phyloP scores from a whole-genome alignment of 2,329 filamentous ascomycete species.

The Cladosporium phlei region DNA sequence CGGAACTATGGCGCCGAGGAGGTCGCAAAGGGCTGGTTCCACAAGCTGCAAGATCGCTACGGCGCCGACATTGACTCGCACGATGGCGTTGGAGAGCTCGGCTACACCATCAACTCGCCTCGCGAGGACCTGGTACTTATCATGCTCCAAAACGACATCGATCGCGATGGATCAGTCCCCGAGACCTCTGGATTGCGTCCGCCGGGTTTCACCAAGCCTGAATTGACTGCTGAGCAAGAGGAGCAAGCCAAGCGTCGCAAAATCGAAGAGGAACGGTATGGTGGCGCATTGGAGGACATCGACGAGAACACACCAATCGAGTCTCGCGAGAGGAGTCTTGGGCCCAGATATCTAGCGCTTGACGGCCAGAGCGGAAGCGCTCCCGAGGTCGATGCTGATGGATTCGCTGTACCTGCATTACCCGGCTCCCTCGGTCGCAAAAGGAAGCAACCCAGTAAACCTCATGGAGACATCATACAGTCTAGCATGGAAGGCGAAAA shows the following conservation, averaged over 20 bases:
- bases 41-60: constrained; percentile 10
- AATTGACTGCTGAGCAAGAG: constrained; percentile 5
- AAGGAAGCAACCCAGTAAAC: neutral
- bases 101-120: constrained; percentile 3
- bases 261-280: constrained; percentile 10
- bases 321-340: constrained; percentile 6
- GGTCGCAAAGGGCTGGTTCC: constrained; percentile 11
- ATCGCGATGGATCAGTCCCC: constrained; percentile 12
- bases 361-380: neutral
- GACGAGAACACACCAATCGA: constrained; percentile 6
- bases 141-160: constrained; percentile 11
- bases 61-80: constrained; percentile 11
- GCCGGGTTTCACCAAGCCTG: constrained; percentile 1
- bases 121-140: constrained; percentile 5
- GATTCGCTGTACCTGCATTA: constrained; percentile 9
- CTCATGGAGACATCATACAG: neutral
- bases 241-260: constrained; percentile 11
- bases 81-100: constrained; percentile 12
- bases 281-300: constrained; percentile 6
- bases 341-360: too few species aligned
- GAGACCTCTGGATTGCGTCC: constrained; percentile 10
- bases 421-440: constrained; percentile 1
- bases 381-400: constrained; percentile 5
- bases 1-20: constrained; percentile 6
- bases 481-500: constrained; percentile 11